Conservation (phyloP, 208 protist species). For the Acanthamoeba triangularis region DNA sequence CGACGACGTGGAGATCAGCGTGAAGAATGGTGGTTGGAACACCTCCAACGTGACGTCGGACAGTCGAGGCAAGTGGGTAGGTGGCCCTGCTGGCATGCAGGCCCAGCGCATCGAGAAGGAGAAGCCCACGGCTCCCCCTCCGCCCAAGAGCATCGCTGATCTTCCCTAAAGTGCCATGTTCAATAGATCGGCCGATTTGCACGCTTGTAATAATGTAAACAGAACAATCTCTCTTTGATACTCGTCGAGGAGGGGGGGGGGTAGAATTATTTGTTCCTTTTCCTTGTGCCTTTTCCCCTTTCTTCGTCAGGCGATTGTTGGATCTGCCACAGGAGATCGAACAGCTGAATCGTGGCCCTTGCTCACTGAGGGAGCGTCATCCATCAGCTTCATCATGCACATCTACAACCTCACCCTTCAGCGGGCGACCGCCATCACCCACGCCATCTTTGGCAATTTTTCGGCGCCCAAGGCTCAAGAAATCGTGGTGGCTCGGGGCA, state of each 20-base stretch:
- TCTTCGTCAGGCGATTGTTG: background rate
- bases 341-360: background rate
- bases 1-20: slow-evolving; percentile 61
- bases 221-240: background rate
- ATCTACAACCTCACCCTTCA: slow-evolving; percentile 96
- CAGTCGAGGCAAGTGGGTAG: slow-evolving; percentile 71
- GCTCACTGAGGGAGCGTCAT: background rate
- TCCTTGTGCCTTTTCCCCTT: background rate
- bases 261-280: background rate
- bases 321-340: background rate
- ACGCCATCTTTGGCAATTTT: slow-evolving; percentile 94
- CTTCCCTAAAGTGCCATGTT: background rate
- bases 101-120: slow-evolving; percentile 23
- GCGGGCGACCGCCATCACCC: slow-evolving; percentile 89
- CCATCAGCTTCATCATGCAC: slow-evolving; percentile 85
- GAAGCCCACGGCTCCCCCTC: slow-evolving; percentile 28
- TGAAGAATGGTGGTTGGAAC: slow-evolving; percentile 60
- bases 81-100: slow-evolving; percentile 60
- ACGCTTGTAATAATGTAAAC: background rate
- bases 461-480: slow-evolving; percentile 93
- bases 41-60: slow-evolving; percentile 71
- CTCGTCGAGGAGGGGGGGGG: background rate
- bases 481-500: slow-evolving; percentile 89
- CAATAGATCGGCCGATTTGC: background rate
- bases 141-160: slow-evolving; percentile 18